These are phyloP conservation scores for Aaosphaeria arxii DNA, from an alignment of 2,329 filamentous ascomycete species.

Conservation along the genomic window DNA sequence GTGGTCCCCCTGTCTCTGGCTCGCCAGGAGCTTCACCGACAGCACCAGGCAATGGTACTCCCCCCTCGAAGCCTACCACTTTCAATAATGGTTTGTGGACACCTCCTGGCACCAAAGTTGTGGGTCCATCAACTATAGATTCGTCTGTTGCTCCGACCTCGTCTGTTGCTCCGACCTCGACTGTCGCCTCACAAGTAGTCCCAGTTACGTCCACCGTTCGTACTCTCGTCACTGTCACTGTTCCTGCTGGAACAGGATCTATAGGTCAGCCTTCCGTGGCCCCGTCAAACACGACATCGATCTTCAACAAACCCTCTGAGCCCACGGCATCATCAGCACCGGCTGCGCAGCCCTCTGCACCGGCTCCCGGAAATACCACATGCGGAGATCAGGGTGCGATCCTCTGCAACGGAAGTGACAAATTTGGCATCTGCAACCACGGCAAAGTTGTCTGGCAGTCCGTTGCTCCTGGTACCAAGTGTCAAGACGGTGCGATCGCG, in stretches of 20 bases:
- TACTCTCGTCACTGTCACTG: slow-evolving; percentile 24
- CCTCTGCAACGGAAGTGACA: slow-evolving; percentile 35
- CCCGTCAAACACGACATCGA: slow-evolving; percentile 1
- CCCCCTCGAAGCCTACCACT: slow-evolving; percentile 1
- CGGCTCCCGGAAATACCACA: neutral
- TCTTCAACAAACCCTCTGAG: neutral
- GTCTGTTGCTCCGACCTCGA: neutral
- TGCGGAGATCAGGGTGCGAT: slow-evolving; percentile 35
- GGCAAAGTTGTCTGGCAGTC: slow-evolving; percentile 37
- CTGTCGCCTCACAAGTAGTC: slow-evolving; percentile 1
- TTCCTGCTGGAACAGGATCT: slow-evolving; percentile 7
- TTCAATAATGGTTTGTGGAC: slow-evolving; percentile 10
- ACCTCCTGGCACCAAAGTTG: slow-evolving; percentile 7
- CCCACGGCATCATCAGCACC: slow-evolving; percentile 2
- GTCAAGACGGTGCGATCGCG: slow-evolving; percentile 19
- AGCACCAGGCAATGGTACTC: slow-evolving; percentile 1
- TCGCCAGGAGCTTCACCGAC: slow-evolving; percentile 1
- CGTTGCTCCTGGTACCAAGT: slow-evolving; percentile 44
- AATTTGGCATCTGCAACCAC: slow-evolving; percentile 42
- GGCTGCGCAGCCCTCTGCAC: slow-evolving; percentile 3
- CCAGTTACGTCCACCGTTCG: slow-evolving; percentile 13
- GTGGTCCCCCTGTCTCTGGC: slow-evolving; percentile 7
- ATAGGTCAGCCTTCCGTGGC: slow-evolving; percentile 1
- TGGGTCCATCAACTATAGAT: neutral
- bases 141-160: slow-evolving; percentile 1